Conservation (phyloP, 306 rosid species). For the Sphenostylis stenocarpa region DNA sequence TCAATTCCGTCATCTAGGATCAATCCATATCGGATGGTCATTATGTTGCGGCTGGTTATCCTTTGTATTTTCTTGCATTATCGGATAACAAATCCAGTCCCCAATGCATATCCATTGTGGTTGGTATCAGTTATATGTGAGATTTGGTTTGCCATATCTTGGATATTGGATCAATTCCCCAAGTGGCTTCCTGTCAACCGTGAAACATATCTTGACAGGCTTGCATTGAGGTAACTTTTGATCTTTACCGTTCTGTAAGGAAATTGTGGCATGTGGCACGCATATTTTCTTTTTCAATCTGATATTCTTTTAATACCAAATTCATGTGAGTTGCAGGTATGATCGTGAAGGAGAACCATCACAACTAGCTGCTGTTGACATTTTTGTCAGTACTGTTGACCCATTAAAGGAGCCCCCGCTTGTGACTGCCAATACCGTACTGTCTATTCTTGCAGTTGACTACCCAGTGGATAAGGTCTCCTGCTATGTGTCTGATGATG, state of each 20-base stretch:
- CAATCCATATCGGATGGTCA: slow-evolving; percentile 93
- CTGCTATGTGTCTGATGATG: slow-evolving; percentile 97
- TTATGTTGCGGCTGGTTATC: slow-evolving; percentile 79
- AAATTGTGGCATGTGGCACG: neutral
- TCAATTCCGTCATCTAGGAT: slow-evolving; percentile 90
- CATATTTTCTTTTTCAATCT: slow-evolving; percentile 10
- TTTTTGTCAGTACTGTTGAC: slow-evolving; percentile 96
- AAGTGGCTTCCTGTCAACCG: slow-evolving; percentile 99
- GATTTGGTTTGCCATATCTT: slow-evolving; percentile 96
- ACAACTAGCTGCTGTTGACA: slow-evolving; percentile 90
- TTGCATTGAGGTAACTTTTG: slow-evolving; percentile 65
- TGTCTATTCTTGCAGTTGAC: slow-evolving; percentile 94
- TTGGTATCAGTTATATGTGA: slow-evolving; percentile 91
- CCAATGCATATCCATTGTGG: slow-evolving; percentile 86
- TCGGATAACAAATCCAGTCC: slow-evolving; percentile 92
- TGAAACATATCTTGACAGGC: slow-evolving; percentile 94
- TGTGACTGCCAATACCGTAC: slow-evolving; percentile 93
- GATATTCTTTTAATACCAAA: slow-evolving; percentile 28
- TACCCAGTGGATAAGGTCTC: slow-evolving; percentile 98
- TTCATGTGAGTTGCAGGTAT: slow-evolving; percentile 59
- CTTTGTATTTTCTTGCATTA: slow-evolving; percentile 90
- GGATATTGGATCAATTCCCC: slow-evolving; percentile 98
- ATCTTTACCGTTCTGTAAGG: neutral
- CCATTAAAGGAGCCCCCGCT: slow-evolving; percentile 98
- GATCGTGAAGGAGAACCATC: slow-evolving; percentile 95